phyloP scores from a whole-genome alignment of 306 rosid genomes.

The Morella rubra region DNA sequence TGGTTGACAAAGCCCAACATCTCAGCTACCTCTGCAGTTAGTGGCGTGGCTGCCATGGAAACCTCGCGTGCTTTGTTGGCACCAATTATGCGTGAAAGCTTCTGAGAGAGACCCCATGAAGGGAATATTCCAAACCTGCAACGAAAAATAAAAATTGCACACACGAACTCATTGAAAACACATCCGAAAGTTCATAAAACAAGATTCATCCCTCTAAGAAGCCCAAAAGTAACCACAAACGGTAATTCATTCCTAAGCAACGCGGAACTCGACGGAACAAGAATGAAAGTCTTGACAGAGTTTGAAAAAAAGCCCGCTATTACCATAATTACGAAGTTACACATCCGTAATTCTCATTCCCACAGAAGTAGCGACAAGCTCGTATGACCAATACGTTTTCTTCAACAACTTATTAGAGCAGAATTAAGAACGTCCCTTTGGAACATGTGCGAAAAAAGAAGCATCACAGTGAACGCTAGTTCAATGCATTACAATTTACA shows the following conservation, averaged over 20 bases:
- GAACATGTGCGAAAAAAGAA: too few relatives aligned
- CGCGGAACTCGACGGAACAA: background rate
- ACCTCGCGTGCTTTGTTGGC: slow-evolving; percentile 82
- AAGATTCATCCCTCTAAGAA: background rate
- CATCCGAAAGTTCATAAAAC: background rate
- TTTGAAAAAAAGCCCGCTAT: too few relatives aligned
- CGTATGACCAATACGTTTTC: too few relatives aligned
- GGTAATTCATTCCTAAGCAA: background rate
- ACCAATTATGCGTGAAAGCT: slow-evolving; percentile 77
- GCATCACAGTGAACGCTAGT: too few relatives aligned
- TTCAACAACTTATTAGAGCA: too few relatives aligned
- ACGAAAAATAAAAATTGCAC: background rate
- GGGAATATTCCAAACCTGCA: slow-evolving; percentile 95
- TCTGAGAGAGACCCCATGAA: slow-evolving; percentile 96
- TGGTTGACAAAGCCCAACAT: slow-evolving; percentile 81
- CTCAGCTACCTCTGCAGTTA: slow-evolving; percentile 77
- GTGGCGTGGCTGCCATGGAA: slow-evolving; percentile 77
- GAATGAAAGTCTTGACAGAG: background rate
- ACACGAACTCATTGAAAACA: background rate
- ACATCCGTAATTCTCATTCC: too few relatives aligned
- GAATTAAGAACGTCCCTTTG: too few relatives aligned
- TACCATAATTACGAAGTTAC: too few relatives aligned
- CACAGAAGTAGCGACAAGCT: too few relatives aligned
- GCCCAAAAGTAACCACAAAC: background rate
- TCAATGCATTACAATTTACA: too few relatives aligned